Evolutionary conservation across 176 grass and related monocot species (phyloP).

Genomic region (Aegilops umbellulata): DNA sequence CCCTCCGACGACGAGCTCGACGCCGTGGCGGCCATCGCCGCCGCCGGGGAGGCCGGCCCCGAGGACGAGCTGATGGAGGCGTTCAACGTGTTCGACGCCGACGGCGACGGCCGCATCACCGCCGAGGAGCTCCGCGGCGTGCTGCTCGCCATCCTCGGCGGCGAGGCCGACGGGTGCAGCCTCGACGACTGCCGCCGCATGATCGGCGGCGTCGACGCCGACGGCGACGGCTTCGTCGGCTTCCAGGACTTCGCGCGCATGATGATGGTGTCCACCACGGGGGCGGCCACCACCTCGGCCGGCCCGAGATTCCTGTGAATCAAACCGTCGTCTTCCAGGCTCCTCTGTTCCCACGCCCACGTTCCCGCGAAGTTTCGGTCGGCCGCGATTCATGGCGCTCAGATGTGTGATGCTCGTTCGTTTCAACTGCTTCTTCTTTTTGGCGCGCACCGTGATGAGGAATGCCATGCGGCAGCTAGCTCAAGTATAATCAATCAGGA

Average conservation of each 20-base stretch:
- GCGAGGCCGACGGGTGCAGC: constrained; percentile 47
- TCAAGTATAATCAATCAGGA: neutral
- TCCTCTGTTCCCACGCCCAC: neutral
- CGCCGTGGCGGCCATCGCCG: constrained; percentile 61
- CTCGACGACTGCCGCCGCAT: constrained; percentile 91
- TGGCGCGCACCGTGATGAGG: constrained; percentile 6
- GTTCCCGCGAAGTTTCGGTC: constrained; percentile 16
- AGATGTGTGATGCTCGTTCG: neutral
- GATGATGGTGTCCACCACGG: constrained; percentile 42
- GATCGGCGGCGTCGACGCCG: constrained; percentile 79
- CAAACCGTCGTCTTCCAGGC: too few relatives aligned
- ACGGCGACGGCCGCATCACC: constrained; percentile 92
- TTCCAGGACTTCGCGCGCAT: constrained; percentile 90
- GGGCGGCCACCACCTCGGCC: neutral
- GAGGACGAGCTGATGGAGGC: constrained; percentile 66
- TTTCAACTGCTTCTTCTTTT: neutral
- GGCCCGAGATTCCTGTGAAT: neutral
- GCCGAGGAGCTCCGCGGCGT: constrained; percentile 87
- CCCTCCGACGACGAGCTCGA: constrained; percentile 70
- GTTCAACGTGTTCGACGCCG: constrained; percentile 81
- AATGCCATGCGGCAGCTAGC: neutral
- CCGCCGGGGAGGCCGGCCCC: constrained; percentile 10
- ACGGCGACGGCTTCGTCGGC: constrained; percentile 80
- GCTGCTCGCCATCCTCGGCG: constrained; percentile 55
- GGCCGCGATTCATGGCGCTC: neutral